A percentile compares a stretch with the other conserved stretches of the same genome.
Evolutionary conservation across 208 protist genomes (phyloP).

Genomic region (Acanthamoeba rhysodes): DNA sequence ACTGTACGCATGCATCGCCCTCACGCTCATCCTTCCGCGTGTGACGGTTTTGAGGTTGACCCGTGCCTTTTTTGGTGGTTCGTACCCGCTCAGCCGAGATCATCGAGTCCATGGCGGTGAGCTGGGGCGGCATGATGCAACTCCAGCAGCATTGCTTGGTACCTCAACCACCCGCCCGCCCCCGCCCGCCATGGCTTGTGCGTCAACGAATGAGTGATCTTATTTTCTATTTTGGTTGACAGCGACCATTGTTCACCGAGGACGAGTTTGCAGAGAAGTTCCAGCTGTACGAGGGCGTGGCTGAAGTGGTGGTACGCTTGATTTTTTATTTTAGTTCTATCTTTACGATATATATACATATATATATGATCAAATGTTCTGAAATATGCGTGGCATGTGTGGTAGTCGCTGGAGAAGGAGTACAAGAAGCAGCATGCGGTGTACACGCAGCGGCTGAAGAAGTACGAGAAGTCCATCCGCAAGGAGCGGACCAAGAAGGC

Average conservation of each 20-base stretch:
- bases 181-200: not conserved
- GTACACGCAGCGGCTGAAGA: constrained; percentile 16
- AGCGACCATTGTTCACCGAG: constrained; percentile 32
- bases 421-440: constrained; percentile 39
- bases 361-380: too few relatives aligned
- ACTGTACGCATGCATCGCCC: not conserved
- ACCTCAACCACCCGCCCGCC: not conserved
- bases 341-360: too few relatives aligned
- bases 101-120: constrained; percentile 38
- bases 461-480: not conserved
- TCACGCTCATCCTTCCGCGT: not conserved
- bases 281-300: constrained; percentile 9
- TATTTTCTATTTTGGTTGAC: not conserved
- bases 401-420: not conserved
- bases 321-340: too few relatives aligned
- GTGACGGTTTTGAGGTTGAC: not conserved
- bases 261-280: constrained; percentile 28
- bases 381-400: not conserved
- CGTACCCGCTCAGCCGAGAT: not conserved
- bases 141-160: constrained; percentile 25
- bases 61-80: not conserved
- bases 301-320: not conserved
- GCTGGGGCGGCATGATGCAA: constrained; percentile 45
- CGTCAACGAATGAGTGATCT: not conserved
- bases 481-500: constrained; percentile 11